phyloP scores from a whole-genome alignment of 768 basidiomycete genomes.

The Leccinum variicolor region DNA sequence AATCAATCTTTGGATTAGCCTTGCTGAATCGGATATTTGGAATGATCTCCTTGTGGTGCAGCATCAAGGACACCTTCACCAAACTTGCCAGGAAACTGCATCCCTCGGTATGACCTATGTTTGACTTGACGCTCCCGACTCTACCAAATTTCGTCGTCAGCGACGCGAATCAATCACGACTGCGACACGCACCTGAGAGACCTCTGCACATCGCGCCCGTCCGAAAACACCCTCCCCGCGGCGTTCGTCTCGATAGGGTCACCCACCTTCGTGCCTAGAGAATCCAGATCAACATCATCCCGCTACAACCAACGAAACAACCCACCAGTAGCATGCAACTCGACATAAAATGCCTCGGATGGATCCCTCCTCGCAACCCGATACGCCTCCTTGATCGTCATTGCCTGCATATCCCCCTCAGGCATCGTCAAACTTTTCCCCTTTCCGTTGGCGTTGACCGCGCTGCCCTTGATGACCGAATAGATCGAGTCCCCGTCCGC shows the following conservation, averaged over 20 bases:
- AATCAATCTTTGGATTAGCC: slow-evolving; percentile 27
- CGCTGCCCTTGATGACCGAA: slow-evolving; percentile 27
- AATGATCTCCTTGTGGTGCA: slow-evolving; percentile 28
- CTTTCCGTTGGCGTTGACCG: slow-evolving; percentile 34
- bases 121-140: slow-evolving; percentile 27
- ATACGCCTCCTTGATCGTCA: slow-evolving; percentile 33
- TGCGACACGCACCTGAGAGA: slow-evolving; percentile 14
- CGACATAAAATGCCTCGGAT: slow-evolving; percentile 45
- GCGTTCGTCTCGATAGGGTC: slow-evolving; percentile 52
- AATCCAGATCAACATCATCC: background rate
- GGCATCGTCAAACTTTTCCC: slow-evolving; percentile 36
- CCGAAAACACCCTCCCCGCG: slow-evolving; percentile 37
- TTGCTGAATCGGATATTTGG: slow-evolving; percentile 28
- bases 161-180: background rate
- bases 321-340: slow-evolving; percentile 47
- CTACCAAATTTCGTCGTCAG: slow-evolving; percentile 2
- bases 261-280: slow-evolving; percentile 37
- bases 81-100: slow-evolving; percentile 35
- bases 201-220: slow-evolving; percentile 16
- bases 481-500: slow-evolving; percentile 32
- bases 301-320: background rate
- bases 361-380: slow-evolving; percentile 27
- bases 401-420: slow-evolving; percentile 31
- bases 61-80: slow-evolving; percentile 32
- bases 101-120: slow-evolving; percentile 27